Percentiles rank a stretch among this genome's conserved stretches.
Evolutionary conservation across 2,329 filamentous ascomycete species (phyloP).

Genomic region (Alternaria panax): DNA sequence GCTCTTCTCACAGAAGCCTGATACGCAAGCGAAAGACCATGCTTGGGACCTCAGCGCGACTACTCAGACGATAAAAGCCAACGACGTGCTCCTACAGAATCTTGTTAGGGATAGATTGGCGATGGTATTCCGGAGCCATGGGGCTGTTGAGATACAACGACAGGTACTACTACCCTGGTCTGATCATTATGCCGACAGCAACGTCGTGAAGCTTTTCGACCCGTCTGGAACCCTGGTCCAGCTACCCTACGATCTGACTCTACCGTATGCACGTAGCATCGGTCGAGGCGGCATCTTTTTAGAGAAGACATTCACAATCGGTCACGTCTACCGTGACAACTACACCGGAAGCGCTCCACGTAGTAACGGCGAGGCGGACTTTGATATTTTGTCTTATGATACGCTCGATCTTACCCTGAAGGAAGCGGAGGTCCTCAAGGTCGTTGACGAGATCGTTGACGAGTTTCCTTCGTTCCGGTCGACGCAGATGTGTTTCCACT

Average conservation of each 20-base stretch:
- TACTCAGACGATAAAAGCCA: constrained; percentile 45
- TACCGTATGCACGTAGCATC: constrained; percentile 85
- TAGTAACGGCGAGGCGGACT: constrained; percentile 89
- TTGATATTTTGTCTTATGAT: constrained; percentile 89
- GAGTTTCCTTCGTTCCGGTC: constrained; percentile 78
- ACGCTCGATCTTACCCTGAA: constrained; percentile 84
- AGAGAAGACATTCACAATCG: constrained; percentile 85
- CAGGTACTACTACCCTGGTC: constrained; percentile 83
- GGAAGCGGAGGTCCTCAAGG: constrained; percentile 92
- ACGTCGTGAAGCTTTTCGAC: constrained; percentile 82
- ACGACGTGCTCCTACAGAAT: constrained; percentile 73
- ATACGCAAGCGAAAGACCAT: constrained; percentile 78
- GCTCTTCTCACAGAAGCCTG: constrained; percentile 74
- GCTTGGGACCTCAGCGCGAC: constrained; percentile 56
- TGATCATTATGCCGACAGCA: constrained; percentile 71
- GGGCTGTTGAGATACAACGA: constrained; percentile 80
- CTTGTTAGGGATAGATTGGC: constrained; percentile 77
- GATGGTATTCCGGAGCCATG: constrained; percentile 85
- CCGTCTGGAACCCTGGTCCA: constrained; percentile 87
- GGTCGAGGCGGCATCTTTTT: constrained; percentile 72
- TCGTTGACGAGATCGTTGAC: constrained; percentile 87
- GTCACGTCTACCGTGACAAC: constrained; percentile 82
- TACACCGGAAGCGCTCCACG: constrained; percentile 80
- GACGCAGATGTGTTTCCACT: constrained; percentile 82
- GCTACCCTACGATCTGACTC: constrained; percentile 89